These are phyloP conservation scores for Chalciporus chontae DNA, from an alignment of 768 basidiomycete genomes.

Conservation along the genomic window DNA sequence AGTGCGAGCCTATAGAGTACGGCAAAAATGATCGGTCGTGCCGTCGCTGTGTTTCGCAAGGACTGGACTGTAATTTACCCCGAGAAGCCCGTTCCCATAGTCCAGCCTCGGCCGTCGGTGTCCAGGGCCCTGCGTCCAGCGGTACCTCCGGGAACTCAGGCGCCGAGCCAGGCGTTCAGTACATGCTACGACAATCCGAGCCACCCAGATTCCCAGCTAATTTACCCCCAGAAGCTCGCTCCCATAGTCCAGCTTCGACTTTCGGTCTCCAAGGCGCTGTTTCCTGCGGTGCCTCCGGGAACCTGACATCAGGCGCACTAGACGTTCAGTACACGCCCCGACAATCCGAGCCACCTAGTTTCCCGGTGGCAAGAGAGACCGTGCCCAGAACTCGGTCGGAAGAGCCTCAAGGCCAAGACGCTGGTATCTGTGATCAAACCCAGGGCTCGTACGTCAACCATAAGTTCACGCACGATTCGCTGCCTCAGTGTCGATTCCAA, in stretches of 20 bases:
- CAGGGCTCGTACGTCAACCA: conserved; percentile 10
- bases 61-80: conserved; percentile 12
- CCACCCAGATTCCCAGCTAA: not conserved
- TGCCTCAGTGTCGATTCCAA: not conserved
- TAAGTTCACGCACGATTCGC: not conserved
- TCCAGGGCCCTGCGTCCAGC: conserved; percentile 10
- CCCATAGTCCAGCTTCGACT: conserved; percentile 20
- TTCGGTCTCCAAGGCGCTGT: conserved; percentile 8
- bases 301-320: conserved; percentile 1
- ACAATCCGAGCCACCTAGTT: conserved; percentile 1
- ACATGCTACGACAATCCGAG: conserved; percentile 7
- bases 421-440: not conserved
- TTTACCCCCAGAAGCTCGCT: conserved; percentile 13
- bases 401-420: conserved; percentile 6
- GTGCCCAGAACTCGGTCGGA: not conserved
- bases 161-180: conserved; percentile 1
- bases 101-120: conserved; percentile 11
- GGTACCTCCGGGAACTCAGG: conserved; percentile 6
- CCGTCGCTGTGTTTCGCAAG: conserved; percentile 17
- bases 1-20: conserved; percentile 20
- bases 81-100: conserved; percentile 20
- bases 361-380: conserved; percentile 3
- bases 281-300: conserved; percentile 7
- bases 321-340: conserved; percentile 3
- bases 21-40: conserved; percentile 18